phyloP scores from a whole-genome alignment of 2,329 filamentous ascomycete genomes.

The Trichoderma sp. region DNA sequence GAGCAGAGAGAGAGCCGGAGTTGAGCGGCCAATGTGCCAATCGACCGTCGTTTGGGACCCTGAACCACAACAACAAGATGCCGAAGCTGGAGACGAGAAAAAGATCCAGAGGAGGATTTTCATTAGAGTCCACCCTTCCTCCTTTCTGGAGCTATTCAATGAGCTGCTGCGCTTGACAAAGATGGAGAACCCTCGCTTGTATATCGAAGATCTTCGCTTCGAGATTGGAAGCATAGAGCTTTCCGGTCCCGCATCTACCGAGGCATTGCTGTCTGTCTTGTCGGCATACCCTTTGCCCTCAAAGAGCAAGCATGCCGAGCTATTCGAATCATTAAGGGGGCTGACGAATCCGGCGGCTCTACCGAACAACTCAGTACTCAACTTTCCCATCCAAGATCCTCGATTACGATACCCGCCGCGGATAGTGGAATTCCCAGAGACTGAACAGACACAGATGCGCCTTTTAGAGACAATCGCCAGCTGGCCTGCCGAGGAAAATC shows the following conservation, averaged over 20 bases:
- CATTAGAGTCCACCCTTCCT: conserved; percentile 79
- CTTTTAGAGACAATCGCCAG: conserved; percentile 63
- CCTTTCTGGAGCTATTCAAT: conserved; percentile 69
- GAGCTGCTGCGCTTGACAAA: conserved; percentile 60
- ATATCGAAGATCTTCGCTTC: conserved; percentile 68
- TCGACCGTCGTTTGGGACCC: conserved; percentile 76
- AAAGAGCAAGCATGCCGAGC: conserved; percentile 44
- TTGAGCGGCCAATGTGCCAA: conserved; percentile 65
- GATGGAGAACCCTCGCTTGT: conserved; percentile 61
- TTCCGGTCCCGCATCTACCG: conserved; percentile 71
- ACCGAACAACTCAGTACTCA: conserved; percentile 68
- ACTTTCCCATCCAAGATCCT: conserved; percentile 76
- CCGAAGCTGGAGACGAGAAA: conserved; percentile 24
- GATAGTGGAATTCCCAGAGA: conserved; percentile 48
- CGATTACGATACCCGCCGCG: conserved; percentile 76
- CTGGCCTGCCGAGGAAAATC: conserved; percentile 65
- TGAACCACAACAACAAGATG: conserved; percentile 28
- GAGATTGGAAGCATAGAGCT: conserved; percentile 64
- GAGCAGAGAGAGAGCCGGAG: conserved; percentile 53
- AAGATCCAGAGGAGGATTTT: conserved; percentile 54
- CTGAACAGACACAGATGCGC: conserved; percentile 39
- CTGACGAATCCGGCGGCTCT: conserved; percentile 70
- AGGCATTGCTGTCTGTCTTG: conserved; percentile 71
- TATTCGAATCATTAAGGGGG: conserved; percentile 55
- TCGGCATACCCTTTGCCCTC: conserved; percentile 49